Evolutionary conservation across 164 flowering plant genomes (phyloP).

Genomic region (Litsea cubeba): DNA sequence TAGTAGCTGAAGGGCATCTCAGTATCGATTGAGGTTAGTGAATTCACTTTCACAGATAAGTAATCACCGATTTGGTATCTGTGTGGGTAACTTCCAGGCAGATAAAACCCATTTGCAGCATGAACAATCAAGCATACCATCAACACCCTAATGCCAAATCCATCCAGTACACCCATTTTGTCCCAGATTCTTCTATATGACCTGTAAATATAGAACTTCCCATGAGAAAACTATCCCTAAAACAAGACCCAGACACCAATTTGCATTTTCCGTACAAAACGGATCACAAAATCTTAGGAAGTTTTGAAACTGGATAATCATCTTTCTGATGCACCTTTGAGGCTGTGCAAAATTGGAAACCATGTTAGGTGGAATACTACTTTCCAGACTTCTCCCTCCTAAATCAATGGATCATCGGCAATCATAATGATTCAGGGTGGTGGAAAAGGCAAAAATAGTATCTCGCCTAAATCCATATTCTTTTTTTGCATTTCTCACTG

Average conservation of each 20-base stretch:
- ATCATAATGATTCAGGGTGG: neutral
- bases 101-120: slow-evolving; percentile 34
- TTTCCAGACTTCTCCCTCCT: too few species aligned
- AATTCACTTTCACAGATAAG: slow-evolving; percentile 4
- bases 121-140: slow-evolving; percentile 29
- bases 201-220: neutral
- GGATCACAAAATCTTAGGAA: neutral
- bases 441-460: neutral
- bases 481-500: too few species aligned
- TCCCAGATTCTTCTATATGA: neutral
- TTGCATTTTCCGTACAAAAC: too few species aligned
- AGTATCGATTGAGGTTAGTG: slow-evolving; percentile 10
- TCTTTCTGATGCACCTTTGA: neutral
- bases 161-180: slow-evolving; percentile 32
- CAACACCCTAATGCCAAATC: slow-evolving; percentile 39
- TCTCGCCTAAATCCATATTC: too few species aligned
- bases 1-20: slow-evolving; percentile 11
- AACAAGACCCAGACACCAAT: neutral
- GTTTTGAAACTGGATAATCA: too few species aligned
- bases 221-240: neutral
- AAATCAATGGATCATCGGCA: too few species aligned
- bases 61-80: neutral
- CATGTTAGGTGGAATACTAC: too few species aligned
- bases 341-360: too few species aligned
- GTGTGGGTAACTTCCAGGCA: slow-evolving; percentile 9